These are phyloP conservation scores for Kazachstania sp. DNA, from an alignment of 1,139 yeast genomes.

Conservation along the genomic window DNA sequence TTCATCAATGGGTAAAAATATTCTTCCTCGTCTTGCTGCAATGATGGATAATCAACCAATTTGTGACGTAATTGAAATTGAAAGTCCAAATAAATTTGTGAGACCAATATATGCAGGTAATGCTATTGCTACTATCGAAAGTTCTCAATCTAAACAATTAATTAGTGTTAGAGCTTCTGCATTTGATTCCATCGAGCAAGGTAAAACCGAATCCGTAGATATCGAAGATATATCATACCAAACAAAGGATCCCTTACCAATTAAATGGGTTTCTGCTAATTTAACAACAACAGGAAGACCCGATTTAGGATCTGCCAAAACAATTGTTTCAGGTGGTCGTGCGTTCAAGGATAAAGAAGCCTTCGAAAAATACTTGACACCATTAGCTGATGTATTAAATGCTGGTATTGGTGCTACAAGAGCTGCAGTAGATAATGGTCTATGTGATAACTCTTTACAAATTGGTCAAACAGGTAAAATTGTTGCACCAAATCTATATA, in stretches of 20 bases:
- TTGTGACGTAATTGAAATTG: constrained; percentile 67
- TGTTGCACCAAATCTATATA: constrained; percentile 89
- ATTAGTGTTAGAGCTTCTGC: constrained; percentile 81
- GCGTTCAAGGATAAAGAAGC: constrained; percentile 87
- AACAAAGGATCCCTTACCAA: constrained; percentile 6
- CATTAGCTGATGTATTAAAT: constrained; percentile 67
- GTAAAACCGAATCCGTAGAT: constrained; percentile 35
- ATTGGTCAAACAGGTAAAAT: constrained; percentile 98
- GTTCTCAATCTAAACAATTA: constrained; percentile 56
- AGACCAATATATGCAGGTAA: constrained; percentile 97
- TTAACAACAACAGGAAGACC: constrained; percentile 79
- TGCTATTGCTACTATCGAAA: constrained; percentile 74
- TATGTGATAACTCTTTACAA: constrained; percentile 93
- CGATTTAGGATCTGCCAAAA: constrained; percentile 73
- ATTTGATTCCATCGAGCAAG: constrained; percentile 49
- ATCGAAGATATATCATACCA: constrained; percentile 42
- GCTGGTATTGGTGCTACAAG: constrained; percentile 98
- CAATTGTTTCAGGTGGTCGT: constrained; percentile 87
- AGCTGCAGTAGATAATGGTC: constrained; percentile 96
- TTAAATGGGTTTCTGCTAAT: constrained; percentile 32
- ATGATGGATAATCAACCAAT: constrained; percentile 79
- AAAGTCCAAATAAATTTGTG: constrained; percentile 61
- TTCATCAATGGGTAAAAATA: constrained; percentile 77
- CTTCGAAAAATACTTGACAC: constrained; percentile 68
- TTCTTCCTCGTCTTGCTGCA: constrained; percentile 84